Base-by-base conservation (phyloP, 2,329 filamentous ascomycete species). In the Ceratocystis cacaofunesta region DNA sequence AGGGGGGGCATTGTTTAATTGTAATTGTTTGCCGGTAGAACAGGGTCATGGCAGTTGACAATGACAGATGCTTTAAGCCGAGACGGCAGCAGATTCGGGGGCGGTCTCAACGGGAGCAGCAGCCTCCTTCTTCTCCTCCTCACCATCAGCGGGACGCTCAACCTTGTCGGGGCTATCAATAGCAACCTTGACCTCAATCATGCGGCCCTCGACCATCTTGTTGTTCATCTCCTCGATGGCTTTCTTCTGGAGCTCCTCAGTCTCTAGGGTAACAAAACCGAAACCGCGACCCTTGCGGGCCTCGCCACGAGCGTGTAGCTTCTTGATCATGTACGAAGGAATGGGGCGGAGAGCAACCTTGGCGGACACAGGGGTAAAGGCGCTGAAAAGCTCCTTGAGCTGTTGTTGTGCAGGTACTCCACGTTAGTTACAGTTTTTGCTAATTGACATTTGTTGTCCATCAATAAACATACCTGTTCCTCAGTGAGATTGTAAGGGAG, bases 311-410 rank as follows among this genome's bases (percentile, higher is more conserved):
- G 92, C 92, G 80, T 96, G 92, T 69, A 99, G 90, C 85, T 99
- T 99, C 88, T 96, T 96, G 80, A 99, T 94, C 94, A 99, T 99
- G 83, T 97, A 99, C 73, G 92, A 92, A 71, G 94, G 94, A 71
- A 99, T 99, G 63, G 94, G 94, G 73, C 94, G 92, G 72, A 99
- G 90, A 70, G 94, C 94, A 74, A 99, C 97, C 86, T 97, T 99
- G 77, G 94, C 92, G 70, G 91, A 95, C 71, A 88, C 87, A 68
- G 94, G 94, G 75, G 91, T 83, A 81, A 96, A 99, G 69, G 85
- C 89, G 73, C 85, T 82, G 79, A 99, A 99, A 73, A 99, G 89
- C 77, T 99, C 92, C 81, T 96, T 92, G 75, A 99, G 90, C 94
- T 97, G 61, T 50, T 62, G 57, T 46, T 25, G 36, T 41, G 36